Conservation (phyloP, 768 basidiomycete genomes). For the Pholiota conissans region DNA sequence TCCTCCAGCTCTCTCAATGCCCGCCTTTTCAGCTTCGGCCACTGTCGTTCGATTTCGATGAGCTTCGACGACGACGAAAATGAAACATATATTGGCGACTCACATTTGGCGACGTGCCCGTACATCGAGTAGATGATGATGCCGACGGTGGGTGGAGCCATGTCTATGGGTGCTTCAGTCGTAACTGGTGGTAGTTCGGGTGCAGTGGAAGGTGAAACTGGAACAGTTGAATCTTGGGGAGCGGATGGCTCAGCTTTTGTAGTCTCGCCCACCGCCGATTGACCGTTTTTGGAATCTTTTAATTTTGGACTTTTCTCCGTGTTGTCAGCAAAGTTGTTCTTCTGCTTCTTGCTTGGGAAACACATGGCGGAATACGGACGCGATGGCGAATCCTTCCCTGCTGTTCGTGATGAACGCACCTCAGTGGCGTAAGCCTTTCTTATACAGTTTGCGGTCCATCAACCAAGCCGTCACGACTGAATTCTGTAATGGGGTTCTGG, state of each 20-base stretch:
- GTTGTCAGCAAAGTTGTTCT: constrained; percentile 32
- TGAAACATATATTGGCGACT: not conserved
- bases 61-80: not conserved
- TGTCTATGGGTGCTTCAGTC: constrained; percentile 19
- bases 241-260: constrained; percentile 26
- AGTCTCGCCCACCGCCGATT: constrained; percentile 10
- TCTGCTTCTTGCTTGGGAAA: constrained; percentile 35
- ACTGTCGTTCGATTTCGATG: constrained; percentile 38
- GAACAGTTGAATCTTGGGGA: constrained; percentile 3
- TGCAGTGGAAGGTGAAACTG: constrained; percentile 14
- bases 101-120: constrained; percentile 50
- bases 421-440: constrained; percentile 12
- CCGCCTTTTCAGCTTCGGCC: constrained; percentile 55
- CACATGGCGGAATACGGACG: constrained; percentile 27
- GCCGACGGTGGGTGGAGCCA: constrained; percentile 57
- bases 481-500: constrained; percentile 6
- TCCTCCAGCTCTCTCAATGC: constrained; percentile 52
- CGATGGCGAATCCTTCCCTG: constrained; percentile 7
- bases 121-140: constrained; percentile 75
- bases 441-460: constrained; percentile 14
- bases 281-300: constrained; percentile 14
- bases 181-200: constrained; percentile 11
- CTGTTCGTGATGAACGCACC: constrained; percentile 11
- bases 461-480: constrained; percentile 10
- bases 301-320: constrained; percentile 13